Evolutionary conservation across 148 eudicot species (phyloP).

Genomic region (Fagopyrum tataricum): DNA sequence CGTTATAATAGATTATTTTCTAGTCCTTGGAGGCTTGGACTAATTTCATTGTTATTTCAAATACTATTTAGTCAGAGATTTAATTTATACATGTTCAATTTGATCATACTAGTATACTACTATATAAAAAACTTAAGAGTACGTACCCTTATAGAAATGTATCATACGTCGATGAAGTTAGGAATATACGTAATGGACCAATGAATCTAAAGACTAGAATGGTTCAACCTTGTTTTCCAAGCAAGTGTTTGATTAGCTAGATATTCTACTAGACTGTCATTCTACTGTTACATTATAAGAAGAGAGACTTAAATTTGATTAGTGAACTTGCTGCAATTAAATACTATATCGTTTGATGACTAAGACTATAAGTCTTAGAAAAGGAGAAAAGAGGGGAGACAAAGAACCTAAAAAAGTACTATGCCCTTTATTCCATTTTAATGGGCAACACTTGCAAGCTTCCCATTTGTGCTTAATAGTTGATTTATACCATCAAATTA

Average conservation of each 20-base stretch:
- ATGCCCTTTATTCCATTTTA: constrained; percentile 6
- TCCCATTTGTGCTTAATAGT: background rate
- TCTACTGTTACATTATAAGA: background rate
- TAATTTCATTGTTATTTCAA: background rate
- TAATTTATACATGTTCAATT: background rate
- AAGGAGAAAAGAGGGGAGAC: constrained; percentile 6
- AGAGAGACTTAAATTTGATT: background rate
- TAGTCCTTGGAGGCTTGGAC: background rate
- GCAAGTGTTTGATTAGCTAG: background rate
- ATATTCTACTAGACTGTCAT: background rate
- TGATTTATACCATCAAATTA: background rate
- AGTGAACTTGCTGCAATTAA: background rate
- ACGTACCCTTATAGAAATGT: background rate
- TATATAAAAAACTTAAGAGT: background rate
- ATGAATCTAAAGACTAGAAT: background rate
- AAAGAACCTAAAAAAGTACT: background rate
- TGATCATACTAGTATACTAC: background rate
- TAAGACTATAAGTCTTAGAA: background rate
- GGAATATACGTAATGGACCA: background rate
- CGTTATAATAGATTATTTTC: no score
- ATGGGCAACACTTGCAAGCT: constrained; percentile 11
- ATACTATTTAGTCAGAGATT: background rate
- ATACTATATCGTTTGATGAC: background rate
- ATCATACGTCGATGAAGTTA: background rate
- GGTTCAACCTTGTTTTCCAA: background rate